Evolutionary conservation across 768 basidiomycete species (phyloP).

Genomic region (Scleroderma bovista): DNA sequence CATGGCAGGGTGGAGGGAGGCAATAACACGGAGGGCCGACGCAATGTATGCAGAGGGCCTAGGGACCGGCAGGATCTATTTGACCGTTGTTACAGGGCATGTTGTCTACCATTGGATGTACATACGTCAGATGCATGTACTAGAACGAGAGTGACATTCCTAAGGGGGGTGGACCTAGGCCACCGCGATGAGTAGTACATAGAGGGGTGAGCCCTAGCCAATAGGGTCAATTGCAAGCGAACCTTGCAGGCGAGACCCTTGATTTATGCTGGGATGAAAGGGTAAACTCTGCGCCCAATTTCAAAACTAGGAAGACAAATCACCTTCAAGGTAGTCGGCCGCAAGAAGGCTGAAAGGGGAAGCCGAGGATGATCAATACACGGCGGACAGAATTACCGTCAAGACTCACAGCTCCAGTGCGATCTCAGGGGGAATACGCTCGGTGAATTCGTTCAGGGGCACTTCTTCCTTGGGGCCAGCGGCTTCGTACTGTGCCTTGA

Average conservation of each 20-base stretch:
- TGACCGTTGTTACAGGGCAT: background rate
- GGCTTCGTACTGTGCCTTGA: constrained; percentile 76
- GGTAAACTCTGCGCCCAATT: constrained; percentile 8
- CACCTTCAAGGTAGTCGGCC: constrained; percentile 65
- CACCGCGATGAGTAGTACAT: no score
- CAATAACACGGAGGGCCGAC: no score
- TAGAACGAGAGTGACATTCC: background rate
- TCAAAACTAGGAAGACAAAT: constrained; percentile 1
- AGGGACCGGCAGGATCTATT: background rate
- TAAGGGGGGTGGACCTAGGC: no score
- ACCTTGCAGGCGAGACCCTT: background rate
- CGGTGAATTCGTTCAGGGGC: constrained; percentile 69
- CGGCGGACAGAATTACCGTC: background rate
- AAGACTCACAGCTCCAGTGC: constrained; percentile 79
- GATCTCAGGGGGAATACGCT: constrained; percentile 82
- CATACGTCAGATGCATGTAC: background rate
- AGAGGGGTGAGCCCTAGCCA: no score
- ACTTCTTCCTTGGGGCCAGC: constrained; percentile 69
- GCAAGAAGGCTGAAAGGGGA: constrained; percentile 42
- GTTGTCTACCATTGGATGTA: background rate
- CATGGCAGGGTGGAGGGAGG: background rate
- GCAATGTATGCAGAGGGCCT: no score
- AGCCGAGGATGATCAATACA: constrained; percentile 12
- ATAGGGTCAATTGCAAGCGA: background rate
- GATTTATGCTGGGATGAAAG: background rate